Evolutionary conservation across 2,329 filamentous ascomycete genomes (phyloP).

Genomic region (Colletotrichum lindemuthianum): DNA sequence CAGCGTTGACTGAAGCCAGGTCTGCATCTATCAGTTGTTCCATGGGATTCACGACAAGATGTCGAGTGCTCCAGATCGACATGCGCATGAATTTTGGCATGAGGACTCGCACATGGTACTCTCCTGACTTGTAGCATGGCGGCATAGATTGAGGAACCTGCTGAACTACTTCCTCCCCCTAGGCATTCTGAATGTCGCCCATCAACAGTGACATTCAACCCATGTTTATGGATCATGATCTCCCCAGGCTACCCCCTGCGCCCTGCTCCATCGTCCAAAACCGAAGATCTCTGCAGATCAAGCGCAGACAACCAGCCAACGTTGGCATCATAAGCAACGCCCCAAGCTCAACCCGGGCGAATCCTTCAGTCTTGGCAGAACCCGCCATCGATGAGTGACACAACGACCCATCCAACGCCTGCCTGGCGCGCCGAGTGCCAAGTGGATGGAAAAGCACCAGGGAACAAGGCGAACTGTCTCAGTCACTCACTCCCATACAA

Average conservation of each 20-base stretch:
- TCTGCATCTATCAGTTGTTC: no score
- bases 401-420: neutral
- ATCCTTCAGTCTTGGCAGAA: slow-evolving; percentile 6
- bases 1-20: neutral
- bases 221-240: neutral
- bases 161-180: neutral
- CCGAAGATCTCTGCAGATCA: slow-evolving; percentile 10
- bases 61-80: no score
- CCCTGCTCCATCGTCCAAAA: neutral
- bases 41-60: no score
- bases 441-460: slow-evolving; percentile 8
- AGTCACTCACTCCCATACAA: no score
- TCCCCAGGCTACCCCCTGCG: neutral
- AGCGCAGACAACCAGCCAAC: neutral
- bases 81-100: slow-evolving; percentile 9
- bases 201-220: no score
- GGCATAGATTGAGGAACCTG: neutral
- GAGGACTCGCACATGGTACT: neutral
- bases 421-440: neutral
- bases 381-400: neutral
- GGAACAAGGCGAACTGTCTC: neutral
- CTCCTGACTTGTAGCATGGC: neutral
- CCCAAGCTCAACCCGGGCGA: slow-evolving; percentile 6
- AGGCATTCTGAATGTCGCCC: neutral
- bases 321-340: slow-evolving; percentile 8